These are phyloP conservation scores for Xylaria telfairii DNA, from an alignment of 495 filamentous ascomycete genomes.

Conservation along the genomic window DNA sequence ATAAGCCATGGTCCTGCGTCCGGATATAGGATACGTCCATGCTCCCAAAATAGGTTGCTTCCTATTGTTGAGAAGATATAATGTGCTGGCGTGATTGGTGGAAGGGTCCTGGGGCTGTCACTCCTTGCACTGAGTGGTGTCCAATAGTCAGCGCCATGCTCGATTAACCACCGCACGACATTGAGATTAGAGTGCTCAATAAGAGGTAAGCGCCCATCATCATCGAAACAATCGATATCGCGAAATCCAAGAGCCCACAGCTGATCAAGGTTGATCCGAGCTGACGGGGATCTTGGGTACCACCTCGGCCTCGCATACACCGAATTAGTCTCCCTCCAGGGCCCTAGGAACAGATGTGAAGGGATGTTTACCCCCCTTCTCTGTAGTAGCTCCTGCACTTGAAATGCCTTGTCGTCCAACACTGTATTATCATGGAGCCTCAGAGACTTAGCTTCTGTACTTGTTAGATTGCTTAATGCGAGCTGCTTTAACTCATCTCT, in stretches of 20 bases:
- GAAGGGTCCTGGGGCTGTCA: not conserved
- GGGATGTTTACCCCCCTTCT: not conserved
- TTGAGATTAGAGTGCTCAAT: no score
- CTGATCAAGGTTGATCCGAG: not conserved
- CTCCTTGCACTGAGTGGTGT: not conserved
- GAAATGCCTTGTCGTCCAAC: not conserved
- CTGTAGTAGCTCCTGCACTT: not conserved
- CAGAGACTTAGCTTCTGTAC: not conserved
- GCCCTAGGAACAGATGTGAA: not conserved
- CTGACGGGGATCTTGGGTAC: no score
- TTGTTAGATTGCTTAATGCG: not conserved
- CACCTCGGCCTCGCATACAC: no score
- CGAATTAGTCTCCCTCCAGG: not conserved
- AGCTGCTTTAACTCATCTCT: conserved; percentile 4
- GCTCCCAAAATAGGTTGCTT: no score
- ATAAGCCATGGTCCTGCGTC: no score
- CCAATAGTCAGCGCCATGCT: conserved; percentile 13
- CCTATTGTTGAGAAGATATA: not conserved
- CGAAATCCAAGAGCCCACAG: conserved; percentile 7
- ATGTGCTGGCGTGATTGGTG: not conserved
- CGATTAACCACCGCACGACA: not conserved
- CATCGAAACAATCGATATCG: not conserved
- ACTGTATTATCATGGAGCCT: not conserved
- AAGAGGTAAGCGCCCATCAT: not conserved
- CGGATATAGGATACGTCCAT: no score